These are phyloP conservation scores for Metschnikowia borealis DNA, from an alignment of 805 yeast species.

Conservation along the genomic window DNA sequence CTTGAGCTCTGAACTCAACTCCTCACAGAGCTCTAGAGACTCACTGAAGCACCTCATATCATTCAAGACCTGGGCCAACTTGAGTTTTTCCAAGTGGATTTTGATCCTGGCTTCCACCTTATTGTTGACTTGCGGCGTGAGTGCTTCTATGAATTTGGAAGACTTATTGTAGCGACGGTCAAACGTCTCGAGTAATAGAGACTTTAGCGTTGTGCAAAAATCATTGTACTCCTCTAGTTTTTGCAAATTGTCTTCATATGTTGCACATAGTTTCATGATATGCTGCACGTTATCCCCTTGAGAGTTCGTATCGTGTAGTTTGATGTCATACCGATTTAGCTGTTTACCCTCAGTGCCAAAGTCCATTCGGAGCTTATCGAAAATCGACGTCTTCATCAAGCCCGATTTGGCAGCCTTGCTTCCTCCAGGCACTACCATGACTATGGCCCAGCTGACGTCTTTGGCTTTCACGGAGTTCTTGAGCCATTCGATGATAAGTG, in stretches of 20 bases:
- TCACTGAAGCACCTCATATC: constrained; percentile 59
- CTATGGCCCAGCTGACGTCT: constrained; percentile 57
- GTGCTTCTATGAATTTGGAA: constrained; percentile 11
- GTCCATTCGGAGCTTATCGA: constrained; percentile 53
- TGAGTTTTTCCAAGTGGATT: constrained; percentile 43
- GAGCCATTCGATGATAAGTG: constrained; percentile 79
- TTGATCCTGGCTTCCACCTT: constrained; percentile 9
- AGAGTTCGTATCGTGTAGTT: constrained; percentile 8
- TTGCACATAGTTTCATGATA: constrained; percentile 35
- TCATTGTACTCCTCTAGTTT: constrained; percentile 50
- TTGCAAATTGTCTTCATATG: constrained; percentile 31
- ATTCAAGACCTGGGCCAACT: constrained; percentile 49
- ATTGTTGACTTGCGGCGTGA: constrained; percentile 34
- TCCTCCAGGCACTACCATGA: constrained; percentile 46
- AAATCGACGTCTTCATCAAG: constrained; percentile 43
- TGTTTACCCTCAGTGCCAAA: constrained; percentile 43
- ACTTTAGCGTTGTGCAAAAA: constrained; percentile 43
- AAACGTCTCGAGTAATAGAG: constrained; percentile 51
- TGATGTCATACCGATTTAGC: constrained; percentile 21
- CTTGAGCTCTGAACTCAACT: constrained; percentile 31
- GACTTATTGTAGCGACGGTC: constrained; percentile 21
- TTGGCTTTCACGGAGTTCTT: constrained; percentile 35
- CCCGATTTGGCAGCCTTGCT: constrained; percentile 32
- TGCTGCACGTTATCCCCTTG: constrained; percentile 7
- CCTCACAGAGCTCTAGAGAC: constrained; percentile 50